Evolutionary conservation across 2,329 filamentous ascomycete genomes (phyloP).

Genomic region (Albifimbria verrucaria): DNA sequence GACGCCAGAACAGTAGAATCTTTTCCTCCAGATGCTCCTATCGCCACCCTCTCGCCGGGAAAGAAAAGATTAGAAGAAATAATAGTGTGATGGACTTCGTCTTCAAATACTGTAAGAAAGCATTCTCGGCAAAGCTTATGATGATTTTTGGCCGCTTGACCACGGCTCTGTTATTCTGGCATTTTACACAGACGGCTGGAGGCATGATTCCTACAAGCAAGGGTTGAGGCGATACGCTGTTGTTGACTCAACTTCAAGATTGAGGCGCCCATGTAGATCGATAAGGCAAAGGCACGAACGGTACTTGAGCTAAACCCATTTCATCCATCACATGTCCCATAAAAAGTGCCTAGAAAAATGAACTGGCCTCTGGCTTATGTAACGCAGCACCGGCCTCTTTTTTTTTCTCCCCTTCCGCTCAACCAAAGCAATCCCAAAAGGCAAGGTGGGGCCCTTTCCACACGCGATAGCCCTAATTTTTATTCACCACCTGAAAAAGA

Average conservation of each 20-base stretch:
- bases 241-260: not conserved
- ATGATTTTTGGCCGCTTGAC: constrained; percentile 95
- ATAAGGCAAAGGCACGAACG: too few relatives aligned
- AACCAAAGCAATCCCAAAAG: too few relatives aligned
- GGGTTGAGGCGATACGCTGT: not conserved
- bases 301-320: too few relatives aligned
- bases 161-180: constrained; percentile 72
- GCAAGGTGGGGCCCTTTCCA: constrained; percentile 14
- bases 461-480: constrained; percentile 33
- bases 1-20: constrained; percentile 95
- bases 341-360: too few relatives aligned
- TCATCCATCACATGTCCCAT: too few relatives aligned
- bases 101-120: constrained; percentile 84
- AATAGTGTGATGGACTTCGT: constrained; percentile 92
- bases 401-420: too few relatives aligned
- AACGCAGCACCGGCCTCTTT: too few relatives aligned
- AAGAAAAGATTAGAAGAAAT: constrained; percentile 75
- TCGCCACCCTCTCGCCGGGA: constrained; percentile 82
- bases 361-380: too few relatives aligned
- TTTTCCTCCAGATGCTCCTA: constrained; percentile 95
- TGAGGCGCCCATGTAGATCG: too few relatives aligned
- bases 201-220: constrained; percentile 60
- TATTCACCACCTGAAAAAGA: constrained; percentile 26
- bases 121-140: constrained; percentile 89
- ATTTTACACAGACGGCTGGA: constrained; percentile 71